Base-by-base conservation (phyloP, 176 grass and related monocot species). In the Panicum miliaceum region DNA sequence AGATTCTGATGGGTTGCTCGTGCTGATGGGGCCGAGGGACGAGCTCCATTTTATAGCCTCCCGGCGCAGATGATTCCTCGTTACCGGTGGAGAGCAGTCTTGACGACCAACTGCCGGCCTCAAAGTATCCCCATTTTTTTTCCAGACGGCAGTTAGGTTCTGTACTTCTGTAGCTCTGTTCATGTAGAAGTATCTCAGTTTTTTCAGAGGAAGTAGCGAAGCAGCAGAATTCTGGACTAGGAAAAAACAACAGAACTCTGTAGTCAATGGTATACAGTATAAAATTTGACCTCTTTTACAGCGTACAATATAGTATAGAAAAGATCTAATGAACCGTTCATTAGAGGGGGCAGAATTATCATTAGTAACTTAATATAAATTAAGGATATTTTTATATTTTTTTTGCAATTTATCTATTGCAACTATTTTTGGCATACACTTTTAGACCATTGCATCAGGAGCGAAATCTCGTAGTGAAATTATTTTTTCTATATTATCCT, bases 31-130 rank as follows among this genome's bases (percentile, higher is more conserved):
- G 36, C 26, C 48, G 2, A 41, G 76, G 46, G 82, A 8, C 35
- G 41, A 3, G 15, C 51, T 34, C 12, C 69, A 85, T 68, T 68
- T 70, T 89, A 89, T 89, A 81, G 87, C 29, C 48, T 52, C 50
- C 29, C 68, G 60, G 22, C 3, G 23, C 5, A 8, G 22, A 19
- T 0, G 87, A 76, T 85, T 85, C 62, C 70, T 80, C 26, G 58
- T 65, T 19, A 14, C 59, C 13, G 37, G 40, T 66, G 2, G 58
- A 85, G 63, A 82, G 27, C 16, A 2, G 27, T 46, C 25, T 37
- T 54, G 5, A 34, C 15, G 77, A 22, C 77, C 13, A 54, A 25
- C 76, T 76, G 88, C 71, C 56, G 83, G 73, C 75, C 61, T n/a
- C 16, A 4, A n/a, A 64, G 19, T 9, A 27, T 15, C 45, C 12